phyloP scores from a whole-genome alignment of 2,329 filamentous ascomycete genomes.

The Xylaria multiplex region DNA sequence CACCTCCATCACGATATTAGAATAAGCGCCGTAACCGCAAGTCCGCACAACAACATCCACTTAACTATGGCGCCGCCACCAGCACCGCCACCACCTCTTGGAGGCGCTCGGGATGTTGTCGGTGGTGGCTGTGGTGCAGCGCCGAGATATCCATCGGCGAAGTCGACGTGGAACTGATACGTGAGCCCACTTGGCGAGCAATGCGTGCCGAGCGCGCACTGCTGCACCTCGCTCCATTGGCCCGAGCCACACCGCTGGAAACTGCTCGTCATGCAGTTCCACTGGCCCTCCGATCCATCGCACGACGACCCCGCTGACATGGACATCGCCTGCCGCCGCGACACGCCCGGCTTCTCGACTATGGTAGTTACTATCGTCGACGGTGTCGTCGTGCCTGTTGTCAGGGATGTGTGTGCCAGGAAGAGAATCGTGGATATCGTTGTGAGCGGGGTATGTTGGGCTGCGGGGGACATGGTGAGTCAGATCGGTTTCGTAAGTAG shows the following conservation, averaged over 20 bases:
- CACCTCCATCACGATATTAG: not conserved
- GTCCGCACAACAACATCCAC: slow-evolving; percentile 14
- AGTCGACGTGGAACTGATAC: slow-evolving; percentile 53
- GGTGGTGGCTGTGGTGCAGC: slow-evolving; percentile 10
- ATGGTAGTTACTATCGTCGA: not conserved
- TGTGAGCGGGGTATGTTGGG: not conserved
- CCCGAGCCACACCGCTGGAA: slow-evolving; percentile 64
- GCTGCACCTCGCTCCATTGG: slow-evolving; percentile 57
- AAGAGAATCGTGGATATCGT: not conserved
- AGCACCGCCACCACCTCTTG: not conserved
- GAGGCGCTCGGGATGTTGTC: slow-evolving; percentile 1
- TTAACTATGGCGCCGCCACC: not conserved
- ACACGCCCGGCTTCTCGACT: not conserved
- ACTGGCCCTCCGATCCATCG: slow-evolving; percentile 58
- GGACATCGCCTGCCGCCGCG: slow-evolving; percentile 30
- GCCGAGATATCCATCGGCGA: slow-evolving; percentile 34
- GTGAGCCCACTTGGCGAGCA: slow-evolving; percentile 57
- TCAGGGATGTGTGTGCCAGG: not conserved
- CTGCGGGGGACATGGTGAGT: slow-evolving; percentile 3
- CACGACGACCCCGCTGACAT: slow-evolving; percentile 53
- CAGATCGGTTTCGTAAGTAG: not conserved
- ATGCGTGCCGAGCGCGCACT: slow-evolving; percentile 57
- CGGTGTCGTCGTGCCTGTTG: not conserved
- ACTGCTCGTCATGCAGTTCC: slow-evolving; percentile 62
- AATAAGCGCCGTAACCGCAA: not conserved